phyloP scores from a whole-genome alignment of 1,284 basidiomycete species.

The Coniferiporia sulphurascens region DNA sequence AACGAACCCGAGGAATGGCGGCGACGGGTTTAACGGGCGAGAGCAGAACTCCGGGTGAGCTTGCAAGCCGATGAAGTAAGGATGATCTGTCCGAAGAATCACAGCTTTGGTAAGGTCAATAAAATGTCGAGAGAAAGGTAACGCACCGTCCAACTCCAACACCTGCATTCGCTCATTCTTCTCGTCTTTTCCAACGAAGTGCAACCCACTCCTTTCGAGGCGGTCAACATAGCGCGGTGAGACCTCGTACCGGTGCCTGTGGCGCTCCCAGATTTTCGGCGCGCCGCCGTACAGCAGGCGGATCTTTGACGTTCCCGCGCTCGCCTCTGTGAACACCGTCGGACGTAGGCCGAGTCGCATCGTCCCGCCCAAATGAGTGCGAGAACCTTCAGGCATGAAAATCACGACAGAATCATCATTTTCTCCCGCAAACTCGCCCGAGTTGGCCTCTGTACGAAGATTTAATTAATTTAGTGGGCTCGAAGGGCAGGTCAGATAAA shows the following conservation, averaged over 20 bases:
- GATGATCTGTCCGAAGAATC: constrained; percentile 62
- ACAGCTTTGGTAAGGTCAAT: background rate
- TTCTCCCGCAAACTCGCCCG: constrained; percentile 71
- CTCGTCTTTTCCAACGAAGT: constrained; percentile 93
- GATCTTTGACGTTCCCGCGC: constrained; percentile 60
- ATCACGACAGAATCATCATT: constrained; percentile 76
- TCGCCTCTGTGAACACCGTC: constrained; percentile 73
- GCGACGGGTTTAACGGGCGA: constrained; percentile 96
- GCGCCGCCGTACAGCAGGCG: constrained; percentile 85
- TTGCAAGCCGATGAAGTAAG: constrained; percentile 93
- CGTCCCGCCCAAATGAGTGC: constrained; percentile 97
- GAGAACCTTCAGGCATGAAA: constrained; percentile 99
- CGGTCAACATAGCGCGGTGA: constrained; percentile 84
- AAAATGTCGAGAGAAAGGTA: background rate
- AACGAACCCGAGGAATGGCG: constrained; percentile 95
- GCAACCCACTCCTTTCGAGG: constrained; percentile 69
- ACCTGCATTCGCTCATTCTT: constrained; percentile 98
- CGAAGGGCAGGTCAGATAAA: background rate
- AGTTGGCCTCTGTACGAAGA: constrained; percentile 68
- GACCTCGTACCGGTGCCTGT: constrained; percentile 96
- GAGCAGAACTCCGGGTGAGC: constrained; percentile 99
- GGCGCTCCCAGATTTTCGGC: constrained; percentile 91
- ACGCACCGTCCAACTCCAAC: constrained; percentile 78
- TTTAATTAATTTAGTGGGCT: background rate
- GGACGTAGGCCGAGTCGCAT: constrained; percentile 96